phyloP scores from a whole-genome alignment of 2,329 filamentous ascomycete species.

The Epichloe amarillans region DNA sequence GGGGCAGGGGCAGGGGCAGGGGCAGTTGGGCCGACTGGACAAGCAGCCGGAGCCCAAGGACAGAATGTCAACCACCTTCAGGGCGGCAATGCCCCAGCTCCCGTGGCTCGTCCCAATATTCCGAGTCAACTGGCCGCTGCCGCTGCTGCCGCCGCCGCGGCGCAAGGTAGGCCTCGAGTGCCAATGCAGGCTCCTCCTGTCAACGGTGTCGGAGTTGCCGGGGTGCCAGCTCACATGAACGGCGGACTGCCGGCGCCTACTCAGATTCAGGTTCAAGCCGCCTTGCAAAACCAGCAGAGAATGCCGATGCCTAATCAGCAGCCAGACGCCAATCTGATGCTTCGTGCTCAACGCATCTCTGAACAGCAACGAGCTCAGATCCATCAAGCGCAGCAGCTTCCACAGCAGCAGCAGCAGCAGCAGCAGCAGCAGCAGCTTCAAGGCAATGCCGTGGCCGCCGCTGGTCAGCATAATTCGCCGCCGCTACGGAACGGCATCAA shows the following conservation, averaged over 20 bases:
- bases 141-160: slow-evolving; percentile 24
- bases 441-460: slow-evolving; percentile 19
- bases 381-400: slow-evolving; percentile 26
- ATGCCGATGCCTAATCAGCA: slow-evolving; percentile 35
- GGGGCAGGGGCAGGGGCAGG: slow-evolving; percentile 18
- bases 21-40: background rate
- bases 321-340: slow-evolving; percentile 40
- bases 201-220: slow-evolving; percentile 34
- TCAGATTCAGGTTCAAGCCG: slow-evolving; percentile 50
- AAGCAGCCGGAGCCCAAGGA: slow-evolving; percentile 12
- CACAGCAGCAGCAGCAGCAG: slow-evolving; percentile 17
- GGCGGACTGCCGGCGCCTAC: slow-evolving; percentile 39
- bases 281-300: slow-evolving; percentile 41
- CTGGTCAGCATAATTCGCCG: slow-evolving; percentile 29
- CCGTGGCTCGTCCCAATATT: slow-evolving; percentile 22
- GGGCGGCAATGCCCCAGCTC: slow-evolving; percentile 15
- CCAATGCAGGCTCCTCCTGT: slow-evolving; percentile 39
- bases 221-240: slow-evolving; percentile 33
- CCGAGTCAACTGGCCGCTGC: slow-evolving; percentile 31
- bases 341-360: slow-evolving; percentile 53
- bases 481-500: slow-evolving; percentile 29
- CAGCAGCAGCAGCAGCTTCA: slow-evolving; percentile 15
- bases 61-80: slow-evolving; percentile 17
- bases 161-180: slow-evolving; percentile 36
- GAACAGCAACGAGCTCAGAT: slow-evolving; percentile 48